Evolutionary conservation across 805 yeast genomes (phyloP), one percentile per base, ranked within the genome.

Genomic region (Yamadazyma ubonensis): DNA sequence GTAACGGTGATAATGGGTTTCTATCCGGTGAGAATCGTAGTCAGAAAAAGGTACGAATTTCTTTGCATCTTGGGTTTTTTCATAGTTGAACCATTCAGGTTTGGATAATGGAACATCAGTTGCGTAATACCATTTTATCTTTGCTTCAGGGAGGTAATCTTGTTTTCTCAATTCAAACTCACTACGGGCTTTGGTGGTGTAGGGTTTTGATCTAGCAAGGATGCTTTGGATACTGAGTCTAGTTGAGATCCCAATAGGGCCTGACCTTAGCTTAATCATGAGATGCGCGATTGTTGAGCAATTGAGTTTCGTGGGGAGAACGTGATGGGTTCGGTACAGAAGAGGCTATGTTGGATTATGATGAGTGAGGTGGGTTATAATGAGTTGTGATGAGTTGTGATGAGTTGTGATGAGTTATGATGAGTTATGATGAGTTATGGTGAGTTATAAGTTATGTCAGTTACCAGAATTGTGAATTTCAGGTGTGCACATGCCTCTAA

Each of bases 71-170:
- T 68, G 65, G 0, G 61, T 58, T 28, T 79, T 78, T 23, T 53
- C 60, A 55, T 83, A 86, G 14, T 71, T 56, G 46, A 69, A 71
- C 60, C 81, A 76, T 16, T 57, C 65, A 1, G 96, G 96, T 59
- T 84, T 85, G 6, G 76, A 61, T 9, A 67, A 57, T 1, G 96
- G 95, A 5, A 79, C 59, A 55, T 87, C 96, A 0, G 88, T 81
- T 2, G 96, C 91, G 52, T 87, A 83, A 56, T 78, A 88, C 97
- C 97, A 89, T 45, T 71, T 64, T 14, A 52, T 56, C 12, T 16
- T 48, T 2, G 55, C 40, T 6, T 39, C 30, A 2, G 60, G 59
- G 7, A 36, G 18, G 5, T 29, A 21, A 12, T 32, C 29, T 7
- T 38, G 36, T 33, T 38, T 31, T 20, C 25, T 16, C 17, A 36